Evolutionary conservation across 345 rosid genomes (phyloP), one percentile per base, ranked within the genome.

Genomic region (Iberis pinnata): DNA sequence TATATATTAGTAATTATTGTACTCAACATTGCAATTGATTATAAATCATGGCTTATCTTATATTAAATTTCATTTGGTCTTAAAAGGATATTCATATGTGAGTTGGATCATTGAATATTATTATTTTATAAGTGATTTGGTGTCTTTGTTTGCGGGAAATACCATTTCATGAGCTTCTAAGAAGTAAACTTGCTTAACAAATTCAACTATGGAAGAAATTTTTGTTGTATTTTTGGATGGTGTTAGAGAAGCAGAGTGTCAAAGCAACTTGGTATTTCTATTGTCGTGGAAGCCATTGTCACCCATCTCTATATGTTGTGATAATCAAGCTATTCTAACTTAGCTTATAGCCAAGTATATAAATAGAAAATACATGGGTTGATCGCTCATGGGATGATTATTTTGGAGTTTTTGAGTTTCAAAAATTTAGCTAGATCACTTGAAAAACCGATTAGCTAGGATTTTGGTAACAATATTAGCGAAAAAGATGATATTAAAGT

Each of bases 81-180:
- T 29, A 40, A 2, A 61, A 53, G 15, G 38, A 4, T 65, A 38
- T 32, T 18, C n/a, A 0, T 1, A 53, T 54, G 53, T 47, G 0
- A 61, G 35, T 48, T 68, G 53, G 53, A 68, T 15, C 29, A 11
- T 6, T 1, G 9, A 33, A 7, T 19, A 61, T 31, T 13, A 60
- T 33, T 10, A 16, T 10, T 42, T 35, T 14, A 54, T 43, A 16
- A 40, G 36, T 35, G 55, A 42, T 27, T 67, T 20, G 31, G n/a
- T 53, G 3, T 61, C 54, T 48, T 18, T 39, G 4, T 22, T 55
- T 29, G 48, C 58, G 16, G 22, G 43, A 14, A 55, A 36, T 40
- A 24, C 4, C 12, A 18, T 62, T 35, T 61, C 29, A 9, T 41
- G 39, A 52, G 41, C 7, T 1, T 60, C 38, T 0, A 53, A 39